Base-by-base conservation (phyloP, 2,329 filamentous ascomycete species). In the Blastomyces gilchristii region DNA sequence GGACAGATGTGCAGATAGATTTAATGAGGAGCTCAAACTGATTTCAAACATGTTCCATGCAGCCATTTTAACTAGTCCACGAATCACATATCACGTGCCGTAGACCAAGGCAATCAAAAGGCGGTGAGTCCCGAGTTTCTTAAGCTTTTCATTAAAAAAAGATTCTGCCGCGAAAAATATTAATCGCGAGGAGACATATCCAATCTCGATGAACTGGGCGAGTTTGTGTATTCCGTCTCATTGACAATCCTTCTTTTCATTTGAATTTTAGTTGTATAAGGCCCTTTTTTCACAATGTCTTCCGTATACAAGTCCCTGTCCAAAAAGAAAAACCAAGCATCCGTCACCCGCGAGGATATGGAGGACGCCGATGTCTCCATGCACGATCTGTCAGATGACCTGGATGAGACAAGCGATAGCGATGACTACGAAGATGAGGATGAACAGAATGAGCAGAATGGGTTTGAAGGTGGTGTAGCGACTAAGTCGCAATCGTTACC, bases 291-390 rank as follows among this genome's bases (percentile, higher is more conserved):
- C 9, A 68, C 67, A 63, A 84, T 84, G 82, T 79, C 82, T 43
- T 75, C 82, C 41, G 81, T 84, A 63, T 84, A 84, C 78, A 83
- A 83, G 68, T 79, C 81, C 0, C 72, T 84, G 47, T 80, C 79
- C 7, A 78, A 77, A 59, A 67, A 61, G 43, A 62, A 64, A 49
- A 66, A 61, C 28, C 28, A 31, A 18, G 37, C 60, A 5, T 18
- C 45, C 3, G 18, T 61, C 2, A 62, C 66, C 58, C 52, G 63
- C 31, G 63, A 64, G 16, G 49, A 65, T 57, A 37, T 25, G n/a
- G 62, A 59, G 25, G 43, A 63, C 34, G n/a, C 37, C 9, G 65
- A 56, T 62, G 62, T 65, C 64, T 66, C 53, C 61, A 68, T 63
- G 67, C 61, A 63, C 52, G 68, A 64, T 54, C 63, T 47, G 65